Evolutionary conservation across 2,329 filamentous ascomycete species (phyloP).

Genomic region (Penicillium sp.): DNA sequence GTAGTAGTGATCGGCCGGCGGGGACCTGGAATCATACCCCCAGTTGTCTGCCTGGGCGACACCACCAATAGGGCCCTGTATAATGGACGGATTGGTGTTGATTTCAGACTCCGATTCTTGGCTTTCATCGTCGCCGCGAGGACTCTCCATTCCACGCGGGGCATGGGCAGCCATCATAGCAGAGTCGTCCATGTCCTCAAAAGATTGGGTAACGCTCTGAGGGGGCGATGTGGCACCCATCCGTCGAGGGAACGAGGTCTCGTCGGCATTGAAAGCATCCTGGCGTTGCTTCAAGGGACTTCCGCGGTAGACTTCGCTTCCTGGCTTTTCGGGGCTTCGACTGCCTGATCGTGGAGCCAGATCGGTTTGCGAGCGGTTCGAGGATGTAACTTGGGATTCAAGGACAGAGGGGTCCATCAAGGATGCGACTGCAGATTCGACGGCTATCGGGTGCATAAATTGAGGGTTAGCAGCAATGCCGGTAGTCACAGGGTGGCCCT

Average conservation of each 20-base stretch:
- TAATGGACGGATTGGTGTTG: slow-evolving; percentile 74
- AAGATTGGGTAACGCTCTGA: slow-evolving; percentile 47
- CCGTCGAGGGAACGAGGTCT: slow-evolving; percentile 33
- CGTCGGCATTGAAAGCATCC: slow-evolving; percentile 30
- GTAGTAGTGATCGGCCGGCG: slow-evolving; percentile 38
- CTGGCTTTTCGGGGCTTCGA: slow-evolving; percentile 24
- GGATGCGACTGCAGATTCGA: slow-evolving; percentile 86
- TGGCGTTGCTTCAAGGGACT: slow-evolving; percentile 42
- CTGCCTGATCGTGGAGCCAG: slow-evolving; percentile 32
- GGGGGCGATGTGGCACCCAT: slow-evolving; percentile 44
- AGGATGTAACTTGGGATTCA: slow-evolving; percentile 47
- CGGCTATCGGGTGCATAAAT: slow-evolving; percentile 62
- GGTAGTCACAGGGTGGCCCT: slow-evolving; percentile 62
- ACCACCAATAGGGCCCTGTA: slow-evolving; percentile 63
- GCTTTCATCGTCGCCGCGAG: slow-evolving; percentile 66
- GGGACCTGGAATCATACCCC: slow-evolving; percentile 50
- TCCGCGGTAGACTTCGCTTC: slow-evolving; percentile 28
- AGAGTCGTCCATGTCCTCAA: slow-evolving; percentile 35
- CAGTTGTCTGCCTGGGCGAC: slow-evolving; percentile 46
- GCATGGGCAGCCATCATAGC: slow-evolving; percentile 60
- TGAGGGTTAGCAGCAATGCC: slow-evolving; percentile 65
- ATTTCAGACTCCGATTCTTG: slow-evolving; percentile 52
- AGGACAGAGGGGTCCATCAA: slow-evolving; percentile 75
- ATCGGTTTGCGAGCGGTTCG: slow-evolving; percentile 41
- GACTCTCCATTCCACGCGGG: slow-evolving; percentile 55